Conservation (phyloP, 2,329 filamentous ascomycete genomes). For the Microdochium paspali region DNA sequence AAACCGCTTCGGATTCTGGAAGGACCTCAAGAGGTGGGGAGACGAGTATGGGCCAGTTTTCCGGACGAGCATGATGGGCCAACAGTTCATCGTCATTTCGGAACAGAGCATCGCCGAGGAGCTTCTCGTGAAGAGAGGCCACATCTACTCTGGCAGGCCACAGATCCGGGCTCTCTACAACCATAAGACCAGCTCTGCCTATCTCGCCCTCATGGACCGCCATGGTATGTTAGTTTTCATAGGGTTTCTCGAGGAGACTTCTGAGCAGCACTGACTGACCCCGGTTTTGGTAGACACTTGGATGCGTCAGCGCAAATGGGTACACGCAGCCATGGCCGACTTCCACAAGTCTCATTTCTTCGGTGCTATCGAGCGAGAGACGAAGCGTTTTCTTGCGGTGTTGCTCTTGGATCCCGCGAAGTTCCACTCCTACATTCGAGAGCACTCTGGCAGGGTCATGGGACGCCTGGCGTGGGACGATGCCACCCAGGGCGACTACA, state of each 20-base stretch:
- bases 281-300: constrained; percentile 27
- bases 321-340: constrained; percentile 37
- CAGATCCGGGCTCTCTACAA: constrained; percentile 38
- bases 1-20: constrained; percentile 30
- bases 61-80: constrained; percentile 27
- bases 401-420: constrained; percentile 34
- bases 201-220: constrained; percentile 40
- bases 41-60: constrained; percentile 32
- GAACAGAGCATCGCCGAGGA: constrained; percentile 31
- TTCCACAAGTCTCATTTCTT: constrained; percentile 31
- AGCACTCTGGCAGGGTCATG: constrained; percentile 41
- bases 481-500: constrained; percentile 31
- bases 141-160: constrained; percentile 39
- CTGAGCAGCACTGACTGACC: too few relatives aligned
- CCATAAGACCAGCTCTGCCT: constrained; percentile 37
- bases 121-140: constrained; percentile 36
- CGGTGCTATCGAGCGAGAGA: constrained; percentile 37
- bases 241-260: too few relatives aligned
- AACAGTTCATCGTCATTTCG: constrained; percentile 22
- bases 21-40: constrained; percentile 28
- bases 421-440: constrained; percentile 34
- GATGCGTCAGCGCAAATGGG: constrained; percentile 40
- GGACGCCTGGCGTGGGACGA: constrained; percentile 40
- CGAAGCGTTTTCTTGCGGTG: constrained; percentile 33
- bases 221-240: constrained; percentile 24